Conservation (phyloP, 768 basidiomycete genomes). For the Agrocybe pediades region DNA sequence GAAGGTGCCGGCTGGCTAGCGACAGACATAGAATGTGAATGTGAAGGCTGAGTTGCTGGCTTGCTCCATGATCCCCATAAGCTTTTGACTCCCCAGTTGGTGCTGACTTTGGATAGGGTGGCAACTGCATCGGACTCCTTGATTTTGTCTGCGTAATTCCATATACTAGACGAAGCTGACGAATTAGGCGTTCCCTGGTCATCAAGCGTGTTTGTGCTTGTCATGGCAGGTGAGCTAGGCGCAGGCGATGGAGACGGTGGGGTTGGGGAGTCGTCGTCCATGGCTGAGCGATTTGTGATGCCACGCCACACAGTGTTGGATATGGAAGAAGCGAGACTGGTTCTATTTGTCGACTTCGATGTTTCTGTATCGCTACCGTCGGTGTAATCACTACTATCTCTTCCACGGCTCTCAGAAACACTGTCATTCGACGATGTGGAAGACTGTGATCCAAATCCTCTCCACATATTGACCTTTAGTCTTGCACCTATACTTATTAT, state of each 20-base stretch:
- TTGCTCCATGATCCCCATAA: conserved; percentile 45
- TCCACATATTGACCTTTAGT: conserved; percentile 65
- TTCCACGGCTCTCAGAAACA: conserved; percentile 34
- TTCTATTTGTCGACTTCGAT: conserved; percentile 15
- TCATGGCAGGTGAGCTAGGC: conserved; percentile 5
- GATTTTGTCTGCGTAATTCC: conserved; percentile 74
- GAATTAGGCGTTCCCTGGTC: conserved; percentile 10
- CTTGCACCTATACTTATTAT: conserved; percentile 57
- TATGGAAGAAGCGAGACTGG: conserved; percentile 37
- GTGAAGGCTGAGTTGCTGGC: background rate
- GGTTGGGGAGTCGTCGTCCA: conserved; percentile 56
- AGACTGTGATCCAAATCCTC: conserved; percentile 59
- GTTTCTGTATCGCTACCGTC: conserved; percentile 51
- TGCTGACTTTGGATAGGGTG: conserved; percentile 70
- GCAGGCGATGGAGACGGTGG: conserved; percentile 34
- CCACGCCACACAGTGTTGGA: conserved; percentile 75
- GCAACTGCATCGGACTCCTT: conserved; percentile 76
- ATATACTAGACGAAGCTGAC: conserved; percentile 43
- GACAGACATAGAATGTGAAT: background rate
- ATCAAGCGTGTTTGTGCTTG: background rate
- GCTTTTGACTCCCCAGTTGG: conserved; percentile 73
- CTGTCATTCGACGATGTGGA: conserved; percentile 30
- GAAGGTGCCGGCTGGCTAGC: background rate
- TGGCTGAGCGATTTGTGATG: conserved; percentile 72
- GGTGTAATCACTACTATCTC: conserved; percentile 29